Evolutionary conservation across 225 moss, liverwort and hornwort species (phyloP).

Genomic region (Bryum argenteum): DNA sequence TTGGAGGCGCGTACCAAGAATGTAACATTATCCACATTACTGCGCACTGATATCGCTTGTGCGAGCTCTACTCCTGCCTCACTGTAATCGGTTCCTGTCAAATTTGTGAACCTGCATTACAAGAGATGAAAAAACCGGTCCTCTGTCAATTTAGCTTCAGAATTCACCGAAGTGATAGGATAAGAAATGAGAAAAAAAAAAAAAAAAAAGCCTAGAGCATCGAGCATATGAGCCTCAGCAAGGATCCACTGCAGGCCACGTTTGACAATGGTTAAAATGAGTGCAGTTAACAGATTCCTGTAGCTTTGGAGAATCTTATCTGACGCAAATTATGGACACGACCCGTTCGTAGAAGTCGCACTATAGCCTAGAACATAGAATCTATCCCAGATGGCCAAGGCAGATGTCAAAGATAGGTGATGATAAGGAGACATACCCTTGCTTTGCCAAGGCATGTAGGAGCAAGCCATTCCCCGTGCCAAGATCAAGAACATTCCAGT

Average conservation of each 20-base stretch:
- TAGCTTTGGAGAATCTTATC: constrained; percentile 6
- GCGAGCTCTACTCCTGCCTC: constrained; percentile 89
- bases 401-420: neutral
- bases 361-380: constrained; percentile 17
- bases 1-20: constrained; percentile 58
- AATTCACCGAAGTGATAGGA: neutral
- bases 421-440: constrained; percentile 62
- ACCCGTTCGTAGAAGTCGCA: neutral
- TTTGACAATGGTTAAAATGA: neutral
- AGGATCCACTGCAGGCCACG: neutral
- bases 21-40: constrained; percentile 60
- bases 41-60: constrained; percentile 73
- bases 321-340: neutral
- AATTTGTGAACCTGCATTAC: constrained; percentile 74
- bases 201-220: too few relatives aligned
- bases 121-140: constrained; percentile 3
- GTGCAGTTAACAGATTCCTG: constrained; percentile 4
- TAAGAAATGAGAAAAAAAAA: constrained; percentile 9
- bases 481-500: constrained; percentile 88
- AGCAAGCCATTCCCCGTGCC: constrained; percentile 97
- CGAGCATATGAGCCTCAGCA: neutral
- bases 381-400: neutral
- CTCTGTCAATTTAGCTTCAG: constrained; percentile 5
- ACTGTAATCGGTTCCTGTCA: constrained; percentile 91
- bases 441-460: constrained; percentile 84